Base-by-base conservation (phyloP, 352 stramenopile species). In the Globisporangium mamillatum region DNA sequence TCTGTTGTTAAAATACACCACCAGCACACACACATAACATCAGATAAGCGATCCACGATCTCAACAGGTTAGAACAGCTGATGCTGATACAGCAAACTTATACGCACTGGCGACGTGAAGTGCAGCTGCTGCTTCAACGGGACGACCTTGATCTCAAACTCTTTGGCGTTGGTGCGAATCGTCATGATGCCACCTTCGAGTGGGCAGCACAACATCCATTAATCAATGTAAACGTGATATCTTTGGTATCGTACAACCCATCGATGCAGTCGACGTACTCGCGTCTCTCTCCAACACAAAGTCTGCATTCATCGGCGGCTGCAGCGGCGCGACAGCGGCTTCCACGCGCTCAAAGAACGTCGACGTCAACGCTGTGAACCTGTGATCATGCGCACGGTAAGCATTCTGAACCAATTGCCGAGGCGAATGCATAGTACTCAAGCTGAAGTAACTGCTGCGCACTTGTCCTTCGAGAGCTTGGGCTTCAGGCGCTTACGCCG, bases 321-420 rank as follows among this genome's bases (percentile, higher is more conserved):
- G 69, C 41, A 94, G 69, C 36, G 86, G 86, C 67, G 70, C 70
- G 44, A 94, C 69, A 1, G 86, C 86, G 38, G 27, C 58, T 50
- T 92, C 73, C 24, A 93, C 83, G 22, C 83, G 82, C 41, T 92
- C 84, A 25, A 94, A 75, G 68, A 91, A 94, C 53, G 74, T 64
- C 6, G 66, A 62, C 48, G 80, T 77, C 29, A 94, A 63, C 29
- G 66, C 69, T 1, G 66, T 53, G 55, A 94, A 94, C 66, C 86
- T 94, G 60, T 16, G 10, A 60, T 2, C 64, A 38, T 18, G 7
- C 20, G 14, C 20, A n/a, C 25, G 18, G 5, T 38, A 22, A 22
- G 10, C 36, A 59, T 16, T 7, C 16, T 29, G 20, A 53, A 16
- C 25, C 1, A 41, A 7, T 16, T 18, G 18, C 0, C 14, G 14